Conservation (phyloP, 257 asterid species). For the Leonotis leonurus region DNA sequence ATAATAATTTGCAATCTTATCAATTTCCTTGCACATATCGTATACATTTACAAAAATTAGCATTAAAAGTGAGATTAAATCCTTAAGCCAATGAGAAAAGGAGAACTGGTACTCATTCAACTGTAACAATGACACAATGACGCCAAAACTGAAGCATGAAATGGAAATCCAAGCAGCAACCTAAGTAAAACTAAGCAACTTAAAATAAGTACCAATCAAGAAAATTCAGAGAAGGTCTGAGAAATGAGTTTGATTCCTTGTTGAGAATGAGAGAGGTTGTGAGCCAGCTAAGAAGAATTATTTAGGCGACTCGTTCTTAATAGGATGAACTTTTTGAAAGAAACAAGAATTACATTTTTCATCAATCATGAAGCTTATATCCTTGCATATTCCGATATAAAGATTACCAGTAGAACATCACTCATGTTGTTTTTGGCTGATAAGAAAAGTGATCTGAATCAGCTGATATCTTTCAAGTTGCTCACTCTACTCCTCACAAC, state of each 20-base stretch:
- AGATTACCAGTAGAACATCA: too few species aligned
- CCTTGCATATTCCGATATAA: too few species aligned
- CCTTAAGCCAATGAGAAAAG: too few species aligned
- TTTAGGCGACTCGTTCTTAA: too few species aligned
- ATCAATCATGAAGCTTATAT: too few species aligned
- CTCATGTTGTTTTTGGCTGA: background rate
- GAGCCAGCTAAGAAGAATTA: too few species aligned
- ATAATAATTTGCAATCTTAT: too few species aligned
- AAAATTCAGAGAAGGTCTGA: conserved; percentile 24
- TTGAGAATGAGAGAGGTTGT: conserved; percentile 23
- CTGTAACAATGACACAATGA: background rate
- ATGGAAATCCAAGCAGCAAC: background rate
- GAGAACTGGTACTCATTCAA: background rate
- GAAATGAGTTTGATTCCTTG: conserved; percentile 26
- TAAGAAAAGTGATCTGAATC: background rate
- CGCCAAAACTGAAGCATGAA: background rate
- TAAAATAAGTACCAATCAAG: conserved; percentile 31
- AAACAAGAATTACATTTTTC: too few species aligned
- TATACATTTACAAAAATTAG: too few species aligned
- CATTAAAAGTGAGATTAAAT: too few species aligned
- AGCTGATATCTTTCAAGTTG: background rate
- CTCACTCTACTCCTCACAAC: background rate
- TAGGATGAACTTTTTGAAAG: too few species aligned
- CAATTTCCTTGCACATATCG: too few species aligned
- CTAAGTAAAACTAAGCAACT: background rate